phyloP scores from a whole-genome alignment of 495 filamentous ascomycete genomes.

The Hypoxylon trugodes region DNA sequence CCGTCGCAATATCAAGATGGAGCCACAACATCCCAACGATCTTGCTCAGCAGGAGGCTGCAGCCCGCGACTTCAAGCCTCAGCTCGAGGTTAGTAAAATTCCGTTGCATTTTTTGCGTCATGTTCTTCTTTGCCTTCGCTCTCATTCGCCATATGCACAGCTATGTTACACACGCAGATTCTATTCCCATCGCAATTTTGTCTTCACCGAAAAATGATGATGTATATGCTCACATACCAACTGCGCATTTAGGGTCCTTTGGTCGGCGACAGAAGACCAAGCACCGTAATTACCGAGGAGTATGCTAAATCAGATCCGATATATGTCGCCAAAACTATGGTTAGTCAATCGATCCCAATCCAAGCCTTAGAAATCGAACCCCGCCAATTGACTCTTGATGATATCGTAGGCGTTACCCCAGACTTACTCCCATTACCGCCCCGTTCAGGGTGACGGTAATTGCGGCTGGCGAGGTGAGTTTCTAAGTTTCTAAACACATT shows the following conservation, averaged over 20 bases:
- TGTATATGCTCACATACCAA: slow-evolving; percentile 35
- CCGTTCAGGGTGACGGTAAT: slow-evolving; percentile 90
- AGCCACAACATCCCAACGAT: slow-evolving; percentile 49
- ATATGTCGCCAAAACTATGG: slow-evolving; percentile 84
- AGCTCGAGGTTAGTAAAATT: slow-evolving; percentile 68
- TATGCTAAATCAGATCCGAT: slow-evolving; percentile 91
- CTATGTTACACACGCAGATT: slow-evolving; percentile 3
- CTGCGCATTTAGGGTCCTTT: slow-evolving; percentile 73
- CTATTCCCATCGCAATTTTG: slow-evolving; percentile 14
- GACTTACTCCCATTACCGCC: slow-evolving; percentile 87
- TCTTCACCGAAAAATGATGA: neutral
- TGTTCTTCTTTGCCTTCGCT: neutral
- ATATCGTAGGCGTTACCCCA: slow-evolving; percentile 73
- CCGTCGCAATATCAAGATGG: slow-evolving; percentile 50
- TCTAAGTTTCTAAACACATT: neutral
- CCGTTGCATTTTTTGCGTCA: slow-evolving; percentile 6
- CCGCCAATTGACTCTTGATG: slow-evolving; percentile 28
- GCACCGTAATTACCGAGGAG: slow-evolving; percentile 79
- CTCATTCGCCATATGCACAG: slow-evolving; percentile 3
- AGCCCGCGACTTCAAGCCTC: slow-evolving; percentile 70
- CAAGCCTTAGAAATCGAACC: neutral
- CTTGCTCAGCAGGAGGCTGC: slow-evolving; percentile 63
- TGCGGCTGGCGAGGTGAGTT: slow-evolving; percentile 95
- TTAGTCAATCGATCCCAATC: slow-evolving; percentile 54
- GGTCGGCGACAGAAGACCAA: slow-evolving; percentile 80